Evolutionary conservation across 371 early-diverging fungal genomes (phyloP), one percentile per base, ranked within the genome.

Genomic region (Catenaria anguillulae): DNA sequence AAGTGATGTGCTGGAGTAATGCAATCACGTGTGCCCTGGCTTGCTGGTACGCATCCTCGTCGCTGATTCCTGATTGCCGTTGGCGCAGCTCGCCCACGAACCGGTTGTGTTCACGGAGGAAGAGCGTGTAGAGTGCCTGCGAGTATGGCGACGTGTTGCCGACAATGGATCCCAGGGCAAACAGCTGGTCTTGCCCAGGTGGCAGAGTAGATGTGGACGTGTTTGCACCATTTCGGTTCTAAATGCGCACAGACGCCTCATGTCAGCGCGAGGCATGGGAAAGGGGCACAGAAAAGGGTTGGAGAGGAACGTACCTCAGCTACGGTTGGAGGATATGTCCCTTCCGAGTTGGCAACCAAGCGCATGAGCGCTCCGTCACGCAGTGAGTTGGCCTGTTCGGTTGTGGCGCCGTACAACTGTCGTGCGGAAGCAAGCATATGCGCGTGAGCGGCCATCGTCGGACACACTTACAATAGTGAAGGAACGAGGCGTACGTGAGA

Each of bases 21-120:
- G 71, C 68, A 45, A 73, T 73, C 4, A 73, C 65, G 70, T 68
- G 69, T 3, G 65, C 63, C 10, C 74, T 55, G 21, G 71, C 65
- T 24, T 65, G 35, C 50, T 71, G 67, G 42, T 64, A 73, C 23
- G 71, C 23, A 52, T 62, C 21, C 34, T 71, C 74, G 55, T 70
- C 70, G 24, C 52, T 33, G 67, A 65, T 67, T 13, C 43, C 36
- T 19, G 71, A 68, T 34, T 70, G 12, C 31, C 52, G 19, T 13
- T 31, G 33, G 6, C n/a, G 33, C 21, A 70, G 55, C 29, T 56
- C 50, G 31, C 66, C 21, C 1, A 70, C 74, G 17, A 61, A 60
- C 23, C 74, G 42, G 42, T 73, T 69, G 65, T 73, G 74, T 43
- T 73, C 74, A 33, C 74, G 61, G 15, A 68, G 55, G 26, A 73